These are phyloP conservation scores for Colletotrichum somersetense DNA, from an alignment of 2,329 filamentous ascomycete species.

Conservation along the genomic window DNA sequence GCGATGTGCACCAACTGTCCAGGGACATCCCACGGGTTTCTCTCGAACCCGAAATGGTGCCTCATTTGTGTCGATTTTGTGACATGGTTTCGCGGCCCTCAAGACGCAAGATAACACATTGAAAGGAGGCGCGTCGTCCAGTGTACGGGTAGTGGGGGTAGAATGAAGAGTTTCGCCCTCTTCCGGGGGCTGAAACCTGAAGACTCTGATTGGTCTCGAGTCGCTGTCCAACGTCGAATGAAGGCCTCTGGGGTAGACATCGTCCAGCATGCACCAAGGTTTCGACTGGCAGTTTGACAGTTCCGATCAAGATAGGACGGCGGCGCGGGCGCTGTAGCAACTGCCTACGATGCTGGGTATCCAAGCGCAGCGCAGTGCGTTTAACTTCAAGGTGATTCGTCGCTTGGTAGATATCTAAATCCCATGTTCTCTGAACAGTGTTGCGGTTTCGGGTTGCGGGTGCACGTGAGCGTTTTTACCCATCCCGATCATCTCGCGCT, in stretches of 20 bases:
- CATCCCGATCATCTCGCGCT: neutral
- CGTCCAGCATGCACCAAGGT: neutral
- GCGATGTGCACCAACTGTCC: neutral
- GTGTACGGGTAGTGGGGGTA: neutral
- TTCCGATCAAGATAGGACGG: neutral
- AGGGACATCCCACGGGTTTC: constrained; percentile 21
- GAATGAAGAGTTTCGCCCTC: neutral
- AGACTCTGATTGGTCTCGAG: constrained; percentile 13
- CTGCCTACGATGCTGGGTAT: neutral
- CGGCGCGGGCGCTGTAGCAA: neutral
- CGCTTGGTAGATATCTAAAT: neutral
- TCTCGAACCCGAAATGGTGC: neutral
- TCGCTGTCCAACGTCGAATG: neutral
- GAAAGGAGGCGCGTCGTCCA: constrained; percentile 39
- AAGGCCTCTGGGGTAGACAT: neutral
- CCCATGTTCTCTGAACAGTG: neutral
- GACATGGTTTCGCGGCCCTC: constrained; percentile 34
- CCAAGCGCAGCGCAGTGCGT: neutral
- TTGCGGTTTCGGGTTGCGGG: neutral
- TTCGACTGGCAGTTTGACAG: neutral
- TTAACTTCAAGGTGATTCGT: neutral
- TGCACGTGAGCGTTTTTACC: neutral
- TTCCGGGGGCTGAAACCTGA: neutral
- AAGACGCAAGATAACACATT: constrained; percentile 46
- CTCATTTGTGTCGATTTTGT: neutral